Evolutionary conservation across 768 basidiomycete species (phyloP).

Genomic region (Roridomyces roridus): DNA sequence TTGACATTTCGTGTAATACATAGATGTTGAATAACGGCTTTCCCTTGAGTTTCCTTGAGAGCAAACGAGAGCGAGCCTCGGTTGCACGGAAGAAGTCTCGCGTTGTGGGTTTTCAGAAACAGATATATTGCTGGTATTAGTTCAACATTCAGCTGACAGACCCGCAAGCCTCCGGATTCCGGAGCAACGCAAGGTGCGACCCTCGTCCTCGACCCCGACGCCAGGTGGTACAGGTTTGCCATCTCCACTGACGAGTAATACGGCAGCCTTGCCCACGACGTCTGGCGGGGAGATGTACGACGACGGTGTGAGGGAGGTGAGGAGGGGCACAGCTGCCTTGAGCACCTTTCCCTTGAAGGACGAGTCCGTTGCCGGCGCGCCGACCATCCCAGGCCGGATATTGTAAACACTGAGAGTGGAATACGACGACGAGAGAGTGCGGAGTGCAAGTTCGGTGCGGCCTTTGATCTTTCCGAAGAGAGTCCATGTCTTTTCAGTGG

Average conservation of each 20-base stretch:
- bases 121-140: no score
- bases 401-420: conserved; percentile 28
- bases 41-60: no score
- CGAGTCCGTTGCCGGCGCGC: background rate
- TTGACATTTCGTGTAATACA: no score
- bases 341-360: background rate
- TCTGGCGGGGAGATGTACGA: conserved; percentile 24
- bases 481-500: conserved; percentile 26
- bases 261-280: conserved; percentile 27
- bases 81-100: no score
- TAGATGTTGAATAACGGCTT: no score
- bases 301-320: no score
- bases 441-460: conserved; percentile 28
- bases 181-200: conserved; percentile 15
- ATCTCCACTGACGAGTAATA: conserved; percentile 29
- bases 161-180: conserved; percentile 11
- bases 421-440: conserved; percentile 16
- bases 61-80: no score
- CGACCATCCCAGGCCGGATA: conserved; percentile 29
- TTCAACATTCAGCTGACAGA: no score
- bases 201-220: conserved; percentile 29
- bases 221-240: conserved; percentile 28
- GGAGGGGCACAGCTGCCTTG: background rate
- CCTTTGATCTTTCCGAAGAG: conserved; percentile 34
- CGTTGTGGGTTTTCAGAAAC: no score